Evolutionary conservation across 352 stramenopile genomes (phyloP).

Genomic region (Elongisporangium prolatum): DNA sequence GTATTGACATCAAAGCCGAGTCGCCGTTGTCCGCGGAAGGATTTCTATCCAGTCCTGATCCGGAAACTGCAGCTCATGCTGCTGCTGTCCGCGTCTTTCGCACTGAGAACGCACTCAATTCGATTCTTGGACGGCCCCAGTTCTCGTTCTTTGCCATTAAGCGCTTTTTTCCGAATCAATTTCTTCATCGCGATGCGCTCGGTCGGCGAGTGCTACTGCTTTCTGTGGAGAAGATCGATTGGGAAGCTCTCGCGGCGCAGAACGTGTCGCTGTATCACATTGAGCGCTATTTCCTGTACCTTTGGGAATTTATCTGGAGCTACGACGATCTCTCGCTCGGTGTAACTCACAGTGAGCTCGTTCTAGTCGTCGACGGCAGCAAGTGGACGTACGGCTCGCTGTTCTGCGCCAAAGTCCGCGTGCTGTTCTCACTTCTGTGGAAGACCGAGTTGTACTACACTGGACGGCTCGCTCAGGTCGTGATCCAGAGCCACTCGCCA

Average conservation of each 20-base stretch:
- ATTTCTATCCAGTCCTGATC: background rate
- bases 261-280: slow-evolving; percentile 27
- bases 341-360: slow-evolving; percentile 20
- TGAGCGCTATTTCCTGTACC: slow-evolving; percentile 31
- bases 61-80: background rate
- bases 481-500: slow-evolving; percentile 11
- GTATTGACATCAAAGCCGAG: background rate
- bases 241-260: slow-evolving; percentile 12
- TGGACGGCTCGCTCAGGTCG: slow-evolving; percentile 14
- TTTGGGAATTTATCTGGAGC: slow-evolving; percentile 48
- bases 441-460: slow-evolving; percentile 23
- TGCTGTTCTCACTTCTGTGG: slow-evolving; percentile 20
- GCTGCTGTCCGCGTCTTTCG: slow-evolving; percentile 24
- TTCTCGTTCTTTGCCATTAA: slow-evolving; percentile 35
- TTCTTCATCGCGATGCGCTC: slow-evolving; percentile 17
- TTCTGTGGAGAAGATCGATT: slow-evolving; percentile 14
- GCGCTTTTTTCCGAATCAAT: slow-evolving; percentile 20
- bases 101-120: slow-evolving; percentile 31
- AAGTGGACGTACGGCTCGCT: slow-evolving; percentile 20
- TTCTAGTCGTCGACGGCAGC: slow-evolving; percentile 25
- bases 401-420: slow-evolving; percentile 17
- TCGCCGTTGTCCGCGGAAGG: background rate
- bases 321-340: slow-evolving; percentile 28
- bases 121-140: slow-evolving; percentile 25
- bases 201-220: slow-evolving; percentile 23